Evolutionary conservation across 140 eudicot genomes (phyloP).

Genomic region (Cichorium intybus): DNA sequence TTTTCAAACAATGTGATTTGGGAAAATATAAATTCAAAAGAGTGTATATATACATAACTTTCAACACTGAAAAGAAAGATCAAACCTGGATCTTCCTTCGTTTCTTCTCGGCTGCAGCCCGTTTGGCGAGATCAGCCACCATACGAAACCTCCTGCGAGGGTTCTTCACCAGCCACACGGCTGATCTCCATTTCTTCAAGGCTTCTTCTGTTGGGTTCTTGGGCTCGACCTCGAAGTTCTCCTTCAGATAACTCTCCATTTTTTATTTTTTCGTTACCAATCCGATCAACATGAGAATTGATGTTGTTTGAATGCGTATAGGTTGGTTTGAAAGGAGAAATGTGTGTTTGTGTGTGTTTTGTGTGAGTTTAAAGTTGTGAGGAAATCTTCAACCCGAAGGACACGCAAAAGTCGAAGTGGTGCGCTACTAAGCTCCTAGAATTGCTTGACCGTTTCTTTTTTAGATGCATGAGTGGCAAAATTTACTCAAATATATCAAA

Average conservation of each 20-base stretch:
- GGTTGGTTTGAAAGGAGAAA: neutral
- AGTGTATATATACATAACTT: neutral
- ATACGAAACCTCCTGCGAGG: constrained; percentile 93
- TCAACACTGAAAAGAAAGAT: neutral
- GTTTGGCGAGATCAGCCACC: constrained; percentile 94
- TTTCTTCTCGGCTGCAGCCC: constrained; percentile 77
- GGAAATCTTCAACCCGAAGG: constrained; percentile 23
- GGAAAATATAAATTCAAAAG: neutral
- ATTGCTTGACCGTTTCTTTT: constrained; percentile 21
- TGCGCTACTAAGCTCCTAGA: constrained; percentile 17
- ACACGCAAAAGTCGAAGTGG: constrained; percentile 24
- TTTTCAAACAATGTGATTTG: neutral
- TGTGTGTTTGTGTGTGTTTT: neutral
- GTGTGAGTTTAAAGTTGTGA: neutral
- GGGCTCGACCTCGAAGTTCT: constrained; percentile 72
- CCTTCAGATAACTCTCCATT: constrained; percentile 70
- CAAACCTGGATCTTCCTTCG: constrained; percentile 77
- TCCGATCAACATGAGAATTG: constrained; percentile 25
- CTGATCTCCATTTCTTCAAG: constrained; percentile 73
- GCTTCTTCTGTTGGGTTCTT: constrained; percentile 92
- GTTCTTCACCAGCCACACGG: constrained; percentile 87
- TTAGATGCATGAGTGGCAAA: neutral
- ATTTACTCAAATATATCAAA: too few species aligned
- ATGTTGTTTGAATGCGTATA: constrained; percentile 15
- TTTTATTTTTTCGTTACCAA: neutral